phyloP scores from a whole-genome alignment of 2,329 filamentous ascomycete genomes.

The Ophiostoma sp. region DNA sequence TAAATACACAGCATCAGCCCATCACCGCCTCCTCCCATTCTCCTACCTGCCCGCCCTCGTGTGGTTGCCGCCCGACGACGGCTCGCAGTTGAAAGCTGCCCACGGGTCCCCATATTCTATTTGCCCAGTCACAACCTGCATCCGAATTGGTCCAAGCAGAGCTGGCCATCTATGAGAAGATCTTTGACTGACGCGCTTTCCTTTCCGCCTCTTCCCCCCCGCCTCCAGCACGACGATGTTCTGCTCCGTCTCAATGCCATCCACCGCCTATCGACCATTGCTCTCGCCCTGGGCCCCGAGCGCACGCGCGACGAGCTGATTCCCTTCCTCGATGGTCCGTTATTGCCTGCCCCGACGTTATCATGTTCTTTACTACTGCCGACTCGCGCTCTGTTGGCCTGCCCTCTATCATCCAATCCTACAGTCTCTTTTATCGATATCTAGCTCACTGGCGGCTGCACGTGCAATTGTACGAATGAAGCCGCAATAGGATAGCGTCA shows the following conservation, averaged over 20 bases:
- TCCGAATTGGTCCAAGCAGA: neutral
- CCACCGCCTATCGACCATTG: conserved; percentile 95
- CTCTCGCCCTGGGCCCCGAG: conserved; percentile 89
- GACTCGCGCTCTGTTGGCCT: no score
- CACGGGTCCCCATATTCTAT: no score
- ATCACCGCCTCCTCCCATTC: neutral
- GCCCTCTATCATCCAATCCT: neutral
- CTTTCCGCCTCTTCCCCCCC: neutral
- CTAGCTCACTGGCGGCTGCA: neutral
- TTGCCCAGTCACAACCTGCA: no score
- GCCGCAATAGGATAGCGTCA: no score
- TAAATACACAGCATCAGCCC: conserved; percentile 38
- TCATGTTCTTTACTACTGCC: neutral
- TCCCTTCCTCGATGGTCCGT: conserved; percentile 95
- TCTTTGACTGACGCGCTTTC: conserved; percentile 20
- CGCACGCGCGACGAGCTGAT: conserved; percentile 97
- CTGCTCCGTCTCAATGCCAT: conserved; percentile 97
- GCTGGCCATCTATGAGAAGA: neutral
- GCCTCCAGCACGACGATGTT: conserved; percentile 86
- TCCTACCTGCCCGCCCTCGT: neutral
- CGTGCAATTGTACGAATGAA: neutral
- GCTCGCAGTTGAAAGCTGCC: no score
- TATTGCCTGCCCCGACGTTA: conserved; percentile 21
- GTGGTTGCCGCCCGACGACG: neutral
- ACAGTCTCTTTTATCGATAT: neutral